phyloP scores from a whole-genome alignment of 1,139 yeast species.

The Lodderomyces metapsilosis region DNA sequence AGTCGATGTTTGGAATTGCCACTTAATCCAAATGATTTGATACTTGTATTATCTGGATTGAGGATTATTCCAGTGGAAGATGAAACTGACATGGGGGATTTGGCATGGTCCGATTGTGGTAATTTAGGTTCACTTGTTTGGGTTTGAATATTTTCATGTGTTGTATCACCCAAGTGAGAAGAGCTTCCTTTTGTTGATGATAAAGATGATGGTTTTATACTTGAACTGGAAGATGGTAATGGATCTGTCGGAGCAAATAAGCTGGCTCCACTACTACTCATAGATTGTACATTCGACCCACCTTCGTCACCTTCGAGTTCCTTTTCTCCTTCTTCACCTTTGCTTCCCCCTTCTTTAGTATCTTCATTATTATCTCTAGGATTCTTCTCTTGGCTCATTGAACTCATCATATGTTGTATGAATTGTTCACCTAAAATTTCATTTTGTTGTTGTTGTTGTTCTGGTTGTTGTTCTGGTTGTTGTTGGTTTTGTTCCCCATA shows the following conservation, averaged over 20 bases:
- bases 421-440: conserved; percentile 11
- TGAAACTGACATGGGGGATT: conserved; percentile 4
- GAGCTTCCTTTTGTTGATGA: conserved; percentile 4
- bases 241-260: not conserved
- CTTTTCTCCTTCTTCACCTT: not conserved
- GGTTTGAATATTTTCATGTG: not conserved
- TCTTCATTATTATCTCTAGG: too few species aligned
- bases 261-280: not conserved
- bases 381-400: conserved; percentile 2
- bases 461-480: conserved; percentile 8
- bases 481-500: conserved; percentile 11
- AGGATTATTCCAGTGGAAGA: not conserved
- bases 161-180: conserved; percentile 1
- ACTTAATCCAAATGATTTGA: conserved; percentile 9
- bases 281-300: not conserved
- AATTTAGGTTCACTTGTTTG: not conserved
- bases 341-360: not conserved
- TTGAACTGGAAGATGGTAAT: not conserved
- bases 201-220: not conserved
- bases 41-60: not conserved
- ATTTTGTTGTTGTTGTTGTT: conserved; percentile 8
- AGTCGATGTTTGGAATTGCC: conserved; percentile 14
- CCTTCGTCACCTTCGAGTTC: not conserved
- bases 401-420: conserved; percentile 9
- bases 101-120: not conserved